Percentiles rank a stretch among this genome's conserved stretches.
These are phyloP conservation scores for Stramenopiles sp. DNA, from an alignment of 352 stramenopile genomes.

Conservation along the genomic window DNA sequence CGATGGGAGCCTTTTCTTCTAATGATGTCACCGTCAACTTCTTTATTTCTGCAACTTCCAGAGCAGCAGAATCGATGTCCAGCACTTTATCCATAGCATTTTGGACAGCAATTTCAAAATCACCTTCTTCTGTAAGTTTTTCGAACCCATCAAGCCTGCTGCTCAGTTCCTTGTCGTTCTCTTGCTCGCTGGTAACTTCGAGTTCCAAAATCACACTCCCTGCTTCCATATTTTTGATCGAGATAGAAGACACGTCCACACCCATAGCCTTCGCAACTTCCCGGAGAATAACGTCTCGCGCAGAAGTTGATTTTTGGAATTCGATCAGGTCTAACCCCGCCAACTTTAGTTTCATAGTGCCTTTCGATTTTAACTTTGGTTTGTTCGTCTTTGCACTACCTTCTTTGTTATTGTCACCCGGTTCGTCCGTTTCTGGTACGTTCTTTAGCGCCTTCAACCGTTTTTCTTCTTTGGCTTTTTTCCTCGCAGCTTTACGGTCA, in stretches of 20 bases:
- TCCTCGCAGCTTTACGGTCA: not conserved
- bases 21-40: not conserved
- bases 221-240: not conserved
- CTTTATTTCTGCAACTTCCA: constrained; percentile 1
- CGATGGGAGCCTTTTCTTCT: not conserved
- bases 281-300: not conserved
- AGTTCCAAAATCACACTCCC: not conserved
- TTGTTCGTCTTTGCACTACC: not conserved
- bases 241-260: not conserved
- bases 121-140: not conserved
- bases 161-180: not conserved
- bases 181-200: not conserved
- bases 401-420: not conserved
- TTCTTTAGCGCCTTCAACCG: not conserved
- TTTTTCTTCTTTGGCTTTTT: not conserved
- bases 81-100: not conserved
- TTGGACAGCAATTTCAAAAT: not conserved
- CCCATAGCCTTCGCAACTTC: not conserved
- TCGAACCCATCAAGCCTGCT: not conserved
- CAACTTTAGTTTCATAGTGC: not conserved
- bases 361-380: constrained; percentile 5
- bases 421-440: not conserved
- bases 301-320: not conserved
- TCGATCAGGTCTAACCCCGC: not conserved
- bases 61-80: not conserved